These are phyloP conservation scores for Ceratobasidium theobromae DNA, from an alignment of 1,284 basidiomycete species.

Conservation along the genomic window DNA sequence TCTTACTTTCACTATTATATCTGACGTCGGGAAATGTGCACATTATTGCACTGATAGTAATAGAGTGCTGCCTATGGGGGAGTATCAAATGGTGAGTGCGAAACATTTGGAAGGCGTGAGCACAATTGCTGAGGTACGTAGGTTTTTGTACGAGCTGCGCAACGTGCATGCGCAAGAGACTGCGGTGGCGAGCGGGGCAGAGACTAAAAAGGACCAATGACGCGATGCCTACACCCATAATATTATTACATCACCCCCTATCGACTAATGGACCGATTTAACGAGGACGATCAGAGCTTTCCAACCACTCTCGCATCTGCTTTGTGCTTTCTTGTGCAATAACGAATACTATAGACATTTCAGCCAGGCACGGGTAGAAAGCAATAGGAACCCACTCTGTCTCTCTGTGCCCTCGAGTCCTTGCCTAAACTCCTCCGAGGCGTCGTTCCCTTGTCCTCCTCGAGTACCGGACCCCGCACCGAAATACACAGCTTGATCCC, in stretches of 20 bases:
- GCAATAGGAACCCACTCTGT: constrained; percentile 66
- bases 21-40: constrained; percentile 63
- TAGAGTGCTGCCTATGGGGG: constrained; percentile 67
- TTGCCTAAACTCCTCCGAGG: constrained; percentile 76
- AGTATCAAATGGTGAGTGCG: constrained; percentile 70
- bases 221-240: constrained; percentile 32
- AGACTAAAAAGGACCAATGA: constrained; percentile 39
- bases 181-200: constrained; percentile 33
- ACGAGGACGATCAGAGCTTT: constrained; percentile 54
- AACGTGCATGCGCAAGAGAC: constrained; percentile 24
- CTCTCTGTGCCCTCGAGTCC: constrained; percentile 86
- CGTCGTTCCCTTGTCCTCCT: constrained; percentile 51
- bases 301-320: constrained; percentile 80
- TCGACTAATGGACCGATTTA: constrained; percentile 49
- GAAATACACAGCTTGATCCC: constrained; percentile 90
- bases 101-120: background rate
- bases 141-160: constrained; percentile 46
- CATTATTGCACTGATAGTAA: constrained; percentile 59
- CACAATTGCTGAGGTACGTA: constrained; percentile 3
- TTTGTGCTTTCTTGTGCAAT: constrained; percentile 79
- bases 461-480: constrained; percentile 64
- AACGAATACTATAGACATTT: constrained; percentile 63
- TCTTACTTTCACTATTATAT: constrained; percentile 58
- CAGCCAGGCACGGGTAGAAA: background rate
- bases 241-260: constrained; percentile 7